Base-by-base conservation (phyloP, 2,329 filamentous ascomycete species). In the Ophiostoma ulmi region DNA sequence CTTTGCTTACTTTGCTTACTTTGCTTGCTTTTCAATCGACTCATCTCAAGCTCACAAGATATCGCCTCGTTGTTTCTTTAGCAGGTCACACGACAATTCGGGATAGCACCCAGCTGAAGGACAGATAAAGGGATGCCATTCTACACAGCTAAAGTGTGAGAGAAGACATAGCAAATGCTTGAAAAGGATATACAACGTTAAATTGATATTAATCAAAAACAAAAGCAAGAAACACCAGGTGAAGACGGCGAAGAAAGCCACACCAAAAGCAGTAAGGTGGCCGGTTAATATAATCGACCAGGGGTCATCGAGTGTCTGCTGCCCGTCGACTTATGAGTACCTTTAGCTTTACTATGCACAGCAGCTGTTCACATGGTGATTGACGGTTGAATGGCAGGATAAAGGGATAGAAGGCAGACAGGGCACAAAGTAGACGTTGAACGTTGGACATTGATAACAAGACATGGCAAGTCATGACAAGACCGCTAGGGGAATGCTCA, bases 271-370 rank as follows among this genome's bases (percentile, higher is more conserved):
- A 22, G 58, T 35, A 63, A 63, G 26, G 58, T 20, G 58, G 26
- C 58, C 58, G 58, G 58, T 35, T 63, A 63, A 63, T 63, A 35
- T 61, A 26, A 35, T 63, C 58, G 58, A 36, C 11, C 26, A 63
- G 58, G 58, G 58, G 58, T 20, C 26, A 7, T 14, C 4, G 44
- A 52, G 14, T 3, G 26, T n/a, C 52, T 58, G 52, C n/a, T 20
- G 17, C n/a, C 17, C n/a, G 44, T 20, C 44, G 44, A 7, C 44
- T 48, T 3, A 39, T 39, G 11, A 31, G 31, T 31, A 31, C 31
- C 31, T 31, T 3, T 31, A 3, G 31, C 31, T 31, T 31, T 31
- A 31, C 1, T 4, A 48, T 48, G 44, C n/a, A 48, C 44, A 48
- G n/a, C 44, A 48, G 44, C 44, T 48, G 17, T 20, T 48, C 17